phyloP scores from a whole-genome alignment of 768 basidiomycete species.

The Lactarius pseudohatsudake region DNA sequence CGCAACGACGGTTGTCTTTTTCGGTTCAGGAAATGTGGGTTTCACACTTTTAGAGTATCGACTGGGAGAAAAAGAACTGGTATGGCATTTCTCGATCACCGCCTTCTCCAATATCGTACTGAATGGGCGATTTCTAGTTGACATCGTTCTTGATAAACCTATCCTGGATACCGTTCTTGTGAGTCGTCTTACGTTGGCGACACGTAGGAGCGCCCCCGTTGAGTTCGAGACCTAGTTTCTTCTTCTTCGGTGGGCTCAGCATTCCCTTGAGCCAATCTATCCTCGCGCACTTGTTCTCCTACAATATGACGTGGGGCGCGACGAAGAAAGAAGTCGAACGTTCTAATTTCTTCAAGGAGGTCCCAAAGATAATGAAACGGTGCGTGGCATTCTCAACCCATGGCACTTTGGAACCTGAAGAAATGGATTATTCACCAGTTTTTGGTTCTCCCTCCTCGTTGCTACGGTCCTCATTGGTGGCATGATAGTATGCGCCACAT shows the following conservation, averaged over 20 bases:
- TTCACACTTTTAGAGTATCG: slow-evolving; percentile 74
- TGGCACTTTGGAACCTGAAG: background rate
- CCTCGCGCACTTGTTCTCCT: slow-evolving; percentile 70
- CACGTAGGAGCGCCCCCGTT: background rate
- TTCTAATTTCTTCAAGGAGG: slow-evolving; percentile 89
- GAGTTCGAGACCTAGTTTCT: slow-evolving; percentile 48
- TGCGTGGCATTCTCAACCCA: slow-evolving; percentile 6
- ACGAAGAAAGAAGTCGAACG: slow-evolving; percentile 84
- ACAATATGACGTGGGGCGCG: slow-evolving; percentile 76
- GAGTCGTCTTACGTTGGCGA: slow-evolving; percentile 25
- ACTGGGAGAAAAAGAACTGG: slow-evolving; percentile 46
- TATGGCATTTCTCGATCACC: slow-evolving; percentile 11
- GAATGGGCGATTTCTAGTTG: slow-evolving; percentile 24
- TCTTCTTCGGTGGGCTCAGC: slow-evolving; percentile 76
- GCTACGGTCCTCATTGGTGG: slow-evolving; percentile 53
- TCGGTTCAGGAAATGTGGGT: slow-evolving; percentile 68
- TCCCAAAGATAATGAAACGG: slow-evolving; percentile 79
- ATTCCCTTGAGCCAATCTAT: slow-evolving; percentile 66
- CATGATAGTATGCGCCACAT: slow-evolving; percentile 54
- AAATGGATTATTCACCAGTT: slow-evolving; percentile 34
- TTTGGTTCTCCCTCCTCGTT: slow-evolving; percentile 62
- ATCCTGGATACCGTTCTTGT: slow-evolving; percentile 45
- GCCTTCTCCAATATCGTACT: background rate
- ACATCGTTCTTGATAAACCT: slow-evolving; percentile 36
- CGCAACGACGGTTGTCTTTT: slow-evolving; percentile 74